phyloP scores from a whole-genome alignment of 2,329 filamentous ascomycete species.

The Blastomyces parvus region DNA sequence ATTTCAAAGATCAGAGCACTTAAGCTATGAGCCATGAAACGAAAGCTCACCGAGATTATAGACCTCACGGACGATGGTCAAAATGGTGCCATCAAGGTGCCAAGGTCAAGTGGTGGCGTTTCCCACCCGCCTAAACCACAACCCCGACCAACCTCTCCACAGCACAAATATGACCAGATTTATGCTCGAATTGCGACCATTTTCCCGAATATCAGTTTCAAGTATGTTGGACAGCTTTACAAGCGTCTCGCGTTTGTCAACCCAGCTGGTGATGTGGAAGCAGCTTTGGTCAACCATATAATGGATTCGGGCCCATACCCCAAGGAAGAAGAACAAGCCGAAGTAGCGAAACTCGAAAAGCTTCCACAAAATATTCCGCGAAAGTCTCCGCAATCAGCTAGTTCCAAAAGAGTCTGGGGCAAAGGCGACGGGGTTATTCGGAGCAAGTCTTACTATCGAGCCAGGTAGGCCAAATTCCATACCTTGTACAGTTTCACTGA shows the following conservation, averaged over 20 bases:
- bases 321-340: slow-evolving; percentile 27
- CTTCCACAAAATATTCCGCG: slow-evolving; percentile 9
- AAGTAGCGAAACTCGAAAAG: slow-evolving; percentile 29
- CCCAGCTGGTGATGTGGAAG: slow-evolving; percentile 13
- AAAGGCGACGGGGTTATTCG: slow-evolving; percentile 21
- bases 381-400: slow-evolving; percentile 23
- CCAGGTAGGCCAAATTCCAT: slow-evolving; percentile 18
- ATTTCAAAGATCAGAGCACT: background rate
- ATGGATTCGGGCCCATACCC: slow-evolving; percentile 36
- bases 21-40: slow-evolving; percentile 4
- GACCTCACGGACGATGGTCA: slow-evolving; percentile 1
- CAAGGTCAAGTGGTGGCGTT: background rate
- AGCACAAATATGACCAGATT: background rate
- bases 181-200: slow-evolving; percentile 29
- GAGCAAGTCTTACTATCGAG: slow-evolving; percentile 16
- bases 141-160: background rate
- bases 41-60: slow-evolving; percentile 5
- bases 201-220: slow-evolving; percentile 41
- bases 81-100: background rate
- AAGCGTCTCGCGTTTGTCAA: slow-evolving; percentile 13
- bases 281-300: slow-evolving; percentile 36
- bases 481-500: slow-evolving; percentile 10
- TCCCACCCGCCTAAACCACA: background rate
- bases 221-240: slow-evolving; percentile 35
- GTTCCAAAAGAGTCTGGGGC: slow-evolving; percentile 22